Base-by-base conservation (phyloP, 805 yeast genomes). In the Lachancea kluyveri region DNA sequence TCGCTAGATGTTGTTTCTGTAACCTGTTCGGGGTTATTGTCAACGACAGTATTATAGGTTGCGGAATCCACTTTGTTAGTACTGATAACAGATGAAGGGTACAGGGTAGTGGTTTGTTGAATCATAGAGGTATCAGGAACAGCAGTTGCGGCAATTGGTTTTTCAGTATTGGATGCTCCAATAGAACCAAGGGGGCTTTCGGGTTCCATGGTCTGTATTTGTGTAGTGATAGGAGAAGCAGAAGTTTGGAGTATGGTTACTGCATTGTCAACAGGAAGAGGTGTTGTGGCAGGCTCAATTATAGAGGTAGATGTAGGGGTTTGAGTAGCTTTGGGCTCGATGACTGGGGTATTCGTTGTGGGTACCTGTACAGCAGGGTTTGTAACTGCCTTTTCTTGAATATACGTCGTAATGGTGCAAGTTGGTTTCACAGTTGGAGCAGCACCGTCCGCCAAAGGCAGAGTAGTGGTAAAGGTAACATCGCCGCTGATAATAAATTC, bases 401-500 rank as follows among this genome's bases (percentile, higher is more conserved):
- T 39, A 25, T 45, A 31, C 7, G 48, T 28, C 10, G 57, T 50
- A 13, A 56, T 46, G 25, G 64, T 55, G 4, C 67, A 56, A 7
- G 65, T 45, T 32, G 68, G 59, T 23, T 47, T 45, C 31, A 57
- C 55, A 27, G 57, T 47, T 13, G 62, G 42, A 25, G 52, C 46
- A n/a, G 60, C 55, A 26, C 60, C 58, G 10, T 48, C 45, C 12
- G 63, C 60, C 28, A 50, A 40, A 21, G 34, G 33, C 22, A 50
- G 36, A 17, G 69, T 60, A 31, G 60, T 54, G 3, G 69, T 59
- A 28, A 60, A 49, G 8, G 71, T 50, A 10, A 55, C 50, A 28
- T 59, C 55, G 36, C 61, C 59, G 32, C 61, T 53, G 18, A 65
- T 52, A 18, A 63, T 43, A 25, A 54, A 52, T 39, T 62, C 56